Conservation (phyloP, 2,329 filamentous ascomycete species). For the Davidsoniella neocaledoniae region DNA sequence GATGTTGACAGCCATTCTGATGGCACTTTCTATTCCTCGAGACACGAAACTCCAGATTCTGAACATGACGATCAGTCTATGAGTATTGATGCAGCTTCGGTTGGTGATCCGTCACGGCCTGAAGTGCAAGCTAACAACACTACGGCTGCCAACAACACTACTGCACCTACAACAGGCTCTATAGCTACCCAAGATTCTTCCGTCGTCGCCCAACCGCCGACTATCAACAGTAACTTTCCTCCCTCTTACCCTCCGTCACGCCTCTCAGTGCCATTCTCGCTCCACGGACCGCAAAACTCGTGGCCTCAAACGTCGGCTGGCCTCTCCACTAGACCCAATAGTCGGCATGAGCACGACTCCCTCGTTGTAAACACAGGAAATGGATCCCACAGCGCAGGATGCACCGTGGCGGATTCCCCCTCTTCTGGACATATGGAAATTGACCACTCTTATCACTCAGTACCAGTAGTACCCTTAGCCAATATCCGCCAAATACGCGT, state of each 20-base stretch:
- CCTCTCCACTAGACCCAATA: slow-evolving; percentile 3
- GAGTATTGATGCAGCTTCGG: slow-evolving; percentile 11
- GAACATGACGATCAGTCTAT: slow-evolving; percentile 16
- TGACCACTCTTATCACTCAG: slow-evolving; percentile 8
- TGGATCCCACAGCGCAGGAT: slow-evolving; percentile 1
- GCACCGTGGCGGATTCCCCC: background rate
- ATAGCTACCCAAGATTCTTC: slow-evolving; percentile 6
- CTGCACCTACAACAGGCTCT: slow-evolving; percentile 2
- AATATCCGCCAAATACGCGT: slow-evolving; percentile 6
- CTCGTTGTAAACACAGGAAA: background rate
- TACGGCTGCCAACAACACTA: background rate
- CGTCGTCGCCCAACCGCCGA: slow-evolving; percentile 2
- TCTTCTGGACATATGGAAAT: slow-evolving; percentile 5
- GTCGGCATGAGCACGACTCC: background rate
- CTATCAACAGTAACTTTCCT: slow-evolving; percentile 11
- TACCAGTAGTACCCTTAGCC: background rate
- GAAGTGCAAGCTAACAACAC: background rate
- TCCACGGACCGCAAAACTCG: slow-evolving; percentile 3
- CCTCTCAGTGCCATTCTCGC: slow-evolving; percentile 5
- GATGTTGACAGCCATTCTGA: slow-evolving; percentile 25
- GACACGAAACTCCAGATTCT: slow-evolving; percentile 58
- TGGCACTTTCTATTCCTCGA: slow-evolving; percentile 92
- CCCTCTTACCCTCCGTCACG: slow-evolving; percentile 2
- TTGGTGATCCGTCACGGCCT: slow-evolving; percentile 6
- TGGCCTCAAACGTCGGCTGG: slow-evolving; percentile 1